Conservation (phyloP, 2,329 filamentous ascomycete genomes). For the Colletotrichum siamense region DNA sequence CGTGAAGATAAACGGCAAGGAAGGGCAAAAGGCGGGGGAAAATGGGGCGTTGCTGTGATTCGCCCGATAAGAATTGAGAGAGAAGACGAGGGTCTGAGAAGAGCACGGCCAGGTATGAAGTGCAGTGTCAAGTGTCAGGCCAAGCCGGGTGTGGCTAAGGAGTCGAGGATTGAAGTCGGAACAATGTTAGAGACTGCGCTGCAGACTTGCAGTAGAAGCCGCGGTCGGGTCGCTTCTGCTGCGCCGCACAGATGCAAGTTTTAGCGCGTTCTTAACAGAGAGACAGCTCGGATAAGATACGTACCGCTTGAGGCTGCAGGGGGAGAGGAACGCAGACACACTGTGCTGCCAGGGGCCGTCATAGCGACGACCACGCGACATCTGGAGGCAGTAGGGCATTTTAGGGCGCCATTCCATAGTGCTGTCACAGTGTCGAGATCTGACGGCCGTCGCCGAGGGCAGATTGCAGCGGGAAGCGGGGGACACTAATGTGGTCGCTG, state of each 20-base stretch:
- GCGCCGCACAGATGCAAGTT: slow-evolving; percentile 17
- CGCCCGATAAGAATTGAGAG: neutral
- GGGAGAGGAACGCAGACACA: neutral
- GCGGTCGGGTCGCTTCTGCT: slow-evolving; percentile 6
- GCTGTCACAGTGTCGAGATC: slow-evolving; percentile 1
- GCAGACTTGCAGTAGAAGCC: neutral
- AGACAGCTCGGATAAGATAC: neutral
- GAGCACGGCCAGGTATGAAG: neutral
- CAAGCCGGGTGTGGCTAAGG: neutral
- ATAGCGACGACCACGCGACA: neutral
- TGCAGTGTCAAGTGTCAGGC: neutral
- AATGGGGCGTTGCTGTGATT: neutral
- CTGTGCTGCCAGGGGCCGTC: slow-evolving; percentile 14
- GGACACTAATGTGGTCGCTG: neutral
- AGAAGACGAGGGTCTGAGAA: neutral
- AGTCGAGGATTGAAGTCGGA: slow-evolving; percentile 8
- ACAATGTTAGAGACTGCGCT: slow-evolving; percentile 9
- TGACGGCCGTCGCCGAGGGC: neutral
- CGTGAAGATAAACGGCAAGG: neutral
- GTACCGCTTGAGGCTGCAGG: neutral
- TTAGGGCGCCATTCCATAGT: neutral
- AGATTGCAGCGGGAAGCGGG: slow-evolving; percentile 9
- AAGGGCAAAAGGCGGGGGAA: neutral
- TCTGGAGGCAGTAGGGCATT: neutral
- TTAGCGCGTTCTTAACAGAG: neutral